These are phyloP conservation scores for Hibiscus tridactylites DNA, from an alignment of 345 rosid species.

Conservation along the genomic window DNA sequence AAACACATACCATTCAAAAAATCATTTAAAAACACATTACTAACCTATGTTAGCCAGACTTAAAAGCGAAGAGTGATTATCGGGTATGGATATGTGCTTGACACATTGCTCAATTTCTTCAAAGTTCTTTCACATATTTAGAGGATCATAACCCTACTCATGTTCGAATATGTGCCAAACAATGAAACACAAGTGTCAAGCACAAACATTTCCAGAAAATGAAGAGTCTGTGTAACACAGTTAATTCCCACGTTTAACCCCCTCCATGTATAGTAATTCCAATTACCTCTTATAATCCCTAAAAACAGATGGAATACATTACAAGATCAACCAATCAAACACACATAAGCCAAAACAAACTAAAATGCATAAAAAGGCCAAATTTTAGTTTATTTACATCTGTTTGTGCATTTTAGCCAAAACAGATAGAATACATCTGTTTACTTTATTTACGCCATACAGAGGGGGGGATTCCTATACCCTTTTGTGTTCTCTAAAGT, in stretches of 20 bases:
- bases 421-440: too few species aligned
- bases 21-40: not conserved
- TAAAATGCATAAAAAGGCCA: not conserved
- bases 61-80: not conserved
- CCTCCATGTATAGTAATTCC: not conserved
- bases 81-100: not conserved
- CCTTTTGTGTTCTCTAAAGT: too few species aligned
- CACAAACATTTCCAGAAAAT: not conserved
- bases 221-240: not conserved
- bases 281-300: not conserved
- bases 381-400: too few species aligned
- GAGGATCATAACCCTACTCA: not conserved
- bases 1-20: too few species aligned
- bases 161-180: not conserved
- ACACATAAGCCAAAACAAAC: not conserved
- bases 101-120: not conserved
- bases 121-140: not conserved
- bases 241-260: not conserved
- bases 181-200: not conserved
- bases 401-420: too few species aligned
- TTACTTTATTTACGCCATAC: too few species aligned
- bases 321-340: not conserved
- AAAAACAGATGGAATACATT: not conserved
- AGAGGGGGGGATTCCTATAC: too few species aligned
- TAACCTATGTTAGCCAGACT: not conserved